phyloP scores from a whole-genome alignment of 345 rosid species.

The Conringia planisiliqua region DNA sequence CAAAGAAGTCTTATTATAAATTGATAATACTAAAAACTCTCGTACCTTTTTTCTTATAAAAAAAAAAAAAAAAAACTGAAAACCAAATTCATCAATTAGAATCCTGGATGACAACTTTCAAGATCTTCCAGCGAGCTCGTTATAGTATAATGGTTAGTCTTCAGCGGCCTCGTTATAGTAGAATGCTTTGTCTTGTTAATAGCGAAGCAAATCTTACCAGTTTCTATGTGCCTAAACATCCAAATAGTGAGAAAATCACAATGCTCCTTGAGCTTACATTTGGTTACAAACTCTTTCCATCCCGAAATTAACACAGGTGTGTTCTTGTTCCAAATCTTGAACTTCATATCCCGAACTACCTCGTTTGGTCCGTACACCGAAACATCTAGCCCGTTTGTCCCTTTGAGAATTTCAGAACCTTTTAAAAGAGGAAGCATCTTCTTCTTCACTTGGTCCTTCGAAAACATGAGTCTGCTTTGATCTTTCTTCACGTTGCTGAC shows the following conservation, averaged over 20 bases:
- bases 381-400: not conserved
- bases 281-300: not conserved
- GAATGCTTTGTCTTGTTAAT: not conserved
- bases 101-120: too few relatives aligned
- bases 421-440: slow-evolving; percentile 4
- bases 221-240: slow-evolving; percentile 17
- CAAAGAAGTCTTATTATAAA: too few relatives aligned
- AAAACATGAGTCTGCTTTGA: slow-evolving; percentile 12
- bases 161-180: not conserved
- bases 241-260: slow-evolving; percentile 9
- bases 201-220: not conserved
- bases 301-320: slow-evolving; percentile 13
- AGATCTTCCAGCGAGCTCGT: not conserved
- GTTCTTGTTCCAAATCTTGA: not conserved
- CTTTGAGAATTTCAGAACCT: not conserved
- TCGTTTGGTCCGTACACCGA: slow-evolving; percentile 10
- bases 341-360: not conserved
- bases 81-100: too few relatives aligned
- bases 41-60: too few relatives aligned
- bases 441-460: not conserved
- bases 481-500: not conserved
- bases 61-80: too few relatives aligned
- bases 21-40: too few relatives aligned
- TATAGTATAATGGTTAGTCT: not conserved
- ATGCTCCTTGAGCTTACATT: not conserved